Evolutionary conservation across 352 stramenopile species (phyloP).

Genomic region (Phytophthora aleatoria): DNA sequence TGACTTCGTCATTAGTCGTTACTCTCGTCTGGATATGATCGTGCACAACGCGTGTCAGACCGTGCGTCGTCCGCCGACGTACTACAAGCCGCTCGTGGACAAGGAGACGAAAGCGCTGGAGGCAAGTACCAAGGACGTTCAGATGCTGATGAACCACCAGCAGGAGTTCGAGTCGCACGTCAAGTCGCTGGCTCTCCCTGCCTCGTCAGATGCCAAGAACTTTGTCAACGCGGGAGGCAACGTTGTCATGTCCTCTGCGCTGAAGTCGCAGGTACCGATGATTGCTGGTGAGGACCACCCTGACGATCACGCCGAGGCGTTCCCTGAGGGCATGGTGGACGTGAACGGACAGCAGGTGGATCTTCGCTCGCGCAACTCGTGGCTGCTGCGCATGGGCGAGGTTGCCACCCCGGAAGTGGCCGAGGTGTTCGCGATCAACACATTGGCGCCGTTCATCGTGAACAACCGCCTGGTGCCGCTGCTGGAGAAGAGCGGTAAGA

Average conservation of each 20-base stretch:
- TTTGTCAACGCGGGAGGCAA: conserved; percentile 24
- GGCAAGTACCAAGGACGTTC: conserved; percentile 51
- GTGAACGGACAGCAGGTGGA: conserved; percentile 97
- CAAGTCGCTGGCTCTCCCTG: conserved; percentile 58
- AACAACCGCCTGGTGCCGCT: conserved; percentile 94
- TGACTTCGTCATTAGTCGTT: conserved; percentile 79
- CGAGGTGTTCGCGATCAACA: conserved; percentile 95
- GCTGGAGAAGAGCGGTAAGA: conserved; percentile 66
- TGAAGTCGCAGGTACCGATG: conserved; percentile 85
- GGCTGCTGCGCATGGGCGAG: conserved; percentile 95
- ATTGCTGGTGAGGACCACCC: conserved; percentile 76
- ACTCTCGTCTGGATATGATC: conserved; percentile 94
- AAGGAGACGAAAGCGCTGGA: conserved; percentile 79
- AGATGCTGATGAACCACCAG: conserved; percentile 81
- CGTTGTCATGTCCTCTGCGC: conserved; percentile 69
- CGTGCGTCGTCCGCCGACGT: conserved; percentile 92
- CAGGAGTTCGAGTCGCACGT: conserved; percentile 76
- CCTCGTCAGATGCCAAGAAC: conserved; percentile 24
- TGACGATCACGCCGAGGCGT: conserved; percentile 56
- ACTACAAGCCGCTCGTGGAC: conserved; percentile 93
- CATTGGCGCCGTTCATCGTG: conserved; percentile 96
- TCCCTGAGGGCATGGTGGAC: conserved; percentile 87
- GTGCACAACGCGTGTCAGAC: conserved; percentile 99
- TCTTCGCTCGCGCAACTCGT: conserved; percentile 94
- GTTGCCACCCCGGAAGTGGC: conserved; percentile 88